Evolutionary conservation across 2,329 filamentous ascomycete genomes (phyloP), one percentile per base, ranked within the genome.

Genomic region (Pezicula carpinea): DNA sequence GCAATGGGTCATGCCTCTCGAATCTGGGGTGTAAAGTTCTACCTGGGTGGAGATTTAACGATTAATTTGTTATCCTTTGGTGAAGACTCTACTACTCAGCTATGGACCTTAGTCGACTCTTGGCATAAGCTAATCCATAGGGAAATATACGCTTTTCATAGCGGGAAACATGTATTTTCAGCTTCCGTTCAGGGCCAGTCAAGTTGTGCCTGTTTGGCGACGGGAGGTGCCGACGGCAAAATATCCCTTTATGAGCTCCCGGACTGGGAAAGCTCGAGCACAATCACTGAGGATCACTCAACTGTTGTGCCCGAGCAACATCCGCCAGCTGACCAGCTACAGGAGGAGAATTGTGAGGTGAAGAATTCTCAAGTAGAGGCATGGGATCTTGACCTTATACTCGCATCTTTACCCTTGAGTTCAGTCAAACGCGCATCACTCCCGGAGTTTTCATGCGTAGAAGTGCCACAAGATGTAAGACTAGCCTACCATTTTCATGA

Each of bases 151-250:
- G 73, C 77, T 3, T 78, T 82, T 50, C 91, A 97, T 62, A 75
- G 73, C 29, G 93, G 93, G 6, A 99, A 96, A 66, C 90, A 96
- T 61, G 82, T 97, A 6, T 97, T 92, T 91, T 83, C 90, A 0
- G 74, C 82, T 32, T 80, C 79, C 11, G 64, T 89, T 17, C 33
- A 39, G 18, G 14, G 33, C 6, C 15, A 39, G 29, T 14, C 29
- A 8, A 6, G 31, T 19, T n/a, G 29, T 43, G 15, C 14, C 32
- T 15, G 59, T 34, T 22, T 53, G 22, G 82, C 79, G 4, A 90
- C 87, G 2, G 93, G 93, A 11, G 93, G 89, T n/a, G 85, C 88
- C 10, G 93, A 99, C 66, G 85, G 90, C 14, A 80, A 75, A 53
- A 74, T 85, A 34, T 72, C 74, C 3, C 56, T 80, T 7, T 62